Percentiles rank a stretch among this genome's conserved stretches.
Conservation (phyloP, 495 filamentous ascomycete genomes). For the Penicillium canariense region DNA sequence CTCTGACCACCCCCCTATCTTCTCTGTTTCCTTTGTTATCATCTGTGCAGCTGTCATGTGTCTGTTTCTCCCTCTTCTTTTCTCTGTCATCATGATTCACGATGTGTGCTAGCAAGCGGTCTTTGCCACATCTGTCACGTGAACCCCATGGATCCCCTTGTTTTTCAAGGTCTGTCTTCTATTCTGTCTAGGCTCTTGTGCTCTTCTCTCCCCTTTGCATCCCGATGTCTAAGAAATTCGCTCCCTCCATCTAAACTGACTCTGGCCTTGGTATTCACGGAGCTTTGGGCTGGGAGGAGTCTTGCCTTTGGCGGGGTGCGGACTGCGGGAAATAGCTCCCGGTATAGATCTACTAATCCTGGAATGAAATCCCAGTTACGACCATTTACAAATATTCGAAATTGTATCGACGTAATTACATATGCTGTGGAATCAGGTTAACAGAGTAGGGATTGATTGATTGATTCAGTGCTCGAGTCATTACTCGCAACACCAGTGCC, state of each 20-base stretch:
- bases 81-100: slow-evolving; percentile 27
- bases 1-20: slow-evolving; percentile 14
- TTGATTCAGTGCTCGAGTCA: too few relatives aligned
- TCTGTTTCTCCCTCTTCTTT: slow-evolving; percentile 5
- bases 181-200: slow-evolving; percentile 3
- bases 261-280: neutral
- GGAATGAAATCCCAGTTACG: slow-evolving; percentile 26
- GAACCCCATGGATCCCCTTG: slow-evolving; percentile 27
- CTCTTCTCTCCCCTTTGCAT: slow-evolving; percentile 2
- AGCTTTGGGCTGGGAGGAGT: neutral
- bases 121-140: slow-evolving; percentile 32
- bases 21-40: slow-evolving; percentile 23
- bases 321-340: slow-evolving; percentile 15
- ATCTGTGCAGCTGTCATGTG: slow-evolving; percentile 20
- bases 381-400: slow-evolving; percentile 5
- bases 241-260: neutral
- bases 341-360: slow-evolving; percentile 28
- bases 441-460: too few relatives aligned
- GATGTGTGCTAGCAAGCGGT: slow-evolving; percentile 39
- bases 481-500: slow-evolving; percentile 30
- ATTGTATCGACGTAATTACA: neutral
- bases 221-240: neutral
- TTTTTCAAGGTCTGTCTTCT: slow-evolving; percentile 14
- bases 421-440: too few relatives aligned
- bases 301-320: slow-evolving; percentile 2